Conservation (phyloP, 768 basidiomycete species). For the Podaxis mareebaensis region DNA sequence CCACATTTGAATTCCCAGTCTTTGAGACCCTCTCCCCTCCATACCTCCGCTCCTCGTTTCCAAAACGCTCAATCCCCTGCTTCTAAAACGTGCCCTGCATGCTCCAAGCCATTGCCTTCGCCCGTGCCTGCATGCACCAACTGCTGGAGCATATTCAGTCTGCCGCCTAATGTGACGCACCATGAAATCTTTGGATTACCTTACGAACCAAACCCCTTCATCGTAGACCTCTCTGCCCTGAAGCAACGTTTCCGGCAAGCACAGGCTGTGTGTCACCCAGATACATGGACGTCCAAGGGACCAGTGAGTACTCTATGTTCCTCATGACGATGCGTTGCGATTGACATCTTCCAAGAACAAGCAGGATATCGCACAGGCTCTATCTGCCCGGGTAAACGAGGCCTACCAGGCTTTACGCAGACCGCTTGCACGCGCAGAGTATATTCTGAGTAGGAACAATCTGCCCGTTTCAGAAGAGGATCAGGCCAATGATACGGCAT, state of each 20-base stretch:
- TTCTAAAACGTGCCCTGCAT: slow-evolving; percentile 54
- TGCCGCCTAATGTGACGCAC: slow-evolving; percentile 57
- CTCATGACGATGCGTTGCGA: slow-evolving; percentile 11
- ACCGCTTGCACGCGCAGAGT: slow-evolving; percentile 77
- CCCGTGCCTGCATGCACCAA: slow-evolving; percentile 70
- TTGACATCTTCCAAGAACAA: slow-evolving; percentile 40
- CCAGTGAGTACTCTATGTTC: slow-evolving; percentile 40
- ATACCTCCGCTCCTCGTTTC: background rate
- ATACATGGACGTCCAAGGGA: slow-evolving; percentile 74
- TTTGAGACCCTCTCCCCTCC: background rate
- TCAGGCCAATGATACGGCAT: slow-evolving; percentile 64
- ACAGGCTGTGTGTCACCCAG: slow-evolving; percentile 83
- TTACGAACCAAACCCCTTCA: slow-evolving; percentile 66
- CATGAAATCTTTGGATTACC: slow-evolving; percentile 71
- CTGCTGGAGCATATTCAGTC: slow-evolving; percentile 67
- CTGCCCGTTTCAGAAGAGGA: slow-evolving; percentile 66
- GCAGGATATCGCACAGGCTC: slow-evolving; percentile 57
- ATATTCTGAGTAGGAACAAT: slow-evolving; percentile 70
- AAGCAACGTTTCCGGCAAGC: slow-evolving; percentile 67
- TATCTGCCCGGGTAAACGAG: slow-evolving; percentile 78
- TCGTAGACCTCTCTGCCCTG: slow-evolving; percentile 59
- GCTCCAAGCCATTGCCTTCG: slow-evolving; percentile 58
- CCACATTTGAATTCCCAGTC: slow-evolving; percentile 1
- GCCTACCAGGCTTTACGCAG: slow-evolving; percentile 77
- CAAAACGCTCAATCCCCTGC: background rate